Conservation (phyloP, 2,329 filamentous ascomycete species). For the Dothistroma pini region DNA sequence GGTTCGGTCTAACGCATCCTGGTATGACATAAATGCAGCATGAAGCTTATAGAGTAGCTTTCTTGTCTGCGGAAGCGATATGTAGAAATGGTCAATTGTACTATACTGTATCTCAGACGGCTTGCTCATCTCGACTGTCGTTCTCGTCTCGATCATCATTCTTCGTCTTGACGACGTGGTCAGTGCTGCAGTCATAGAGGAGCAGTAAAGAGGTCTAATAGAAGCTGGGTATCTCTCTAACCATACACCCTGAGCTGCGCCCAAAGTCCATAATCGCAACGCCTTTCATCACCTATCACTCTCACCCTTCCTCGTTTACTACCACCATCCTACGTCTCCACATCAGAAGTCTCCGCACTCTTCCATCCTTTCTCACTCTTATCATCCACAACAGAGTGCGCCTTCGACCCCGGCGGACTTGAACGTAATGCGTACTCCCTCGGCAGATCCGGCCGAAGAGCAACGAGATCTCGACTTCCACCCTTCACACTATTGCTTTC, state of each 20-base stretch:
- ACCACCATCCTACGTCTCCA: neutral
- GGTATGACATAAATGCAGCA: neutral
- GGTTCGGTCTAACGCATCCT: neutral
- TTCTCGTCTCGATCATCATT: too few relatives aligned
- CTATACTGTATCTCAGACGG: neutral
- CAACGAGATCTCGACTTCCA: slow-evolving; percentile 6
- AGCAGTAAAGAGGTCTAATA: too few relatives aligned
- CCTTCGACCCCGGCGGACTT: neutral
- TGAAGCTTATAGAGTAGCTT: neutral
- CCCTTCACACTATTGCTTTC: slow-evolving; percentile 15
- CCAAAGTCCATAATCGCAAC: too few relatives aligned
- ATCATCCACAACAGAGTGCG: neutral
- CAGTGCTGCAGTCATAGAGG: too few relatives aligned
- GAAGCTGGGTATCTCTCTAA: too few relatives aligned
- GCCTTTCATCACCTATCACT: too few relatives aligned
- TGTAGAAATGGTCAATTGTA: neutral
- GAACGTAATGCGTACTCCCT: neutral
- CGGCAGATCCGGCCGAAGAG: neutral
- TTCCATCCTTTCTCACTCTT: neutral
- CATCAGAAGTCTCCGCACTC: neutral
- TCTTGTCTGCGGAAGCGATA: neutral
- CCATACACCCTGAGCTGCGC: too few relatives aligned
- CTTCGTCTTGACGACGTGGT: too few relatives aligned
- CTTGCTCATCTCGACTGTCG: neutral
- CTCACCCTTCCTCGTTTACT: too few relatives aligned